Evolutionary conservation across 306 rosid genomes (phyloP).

Genomic region (Rosa multiflora): DNA sequence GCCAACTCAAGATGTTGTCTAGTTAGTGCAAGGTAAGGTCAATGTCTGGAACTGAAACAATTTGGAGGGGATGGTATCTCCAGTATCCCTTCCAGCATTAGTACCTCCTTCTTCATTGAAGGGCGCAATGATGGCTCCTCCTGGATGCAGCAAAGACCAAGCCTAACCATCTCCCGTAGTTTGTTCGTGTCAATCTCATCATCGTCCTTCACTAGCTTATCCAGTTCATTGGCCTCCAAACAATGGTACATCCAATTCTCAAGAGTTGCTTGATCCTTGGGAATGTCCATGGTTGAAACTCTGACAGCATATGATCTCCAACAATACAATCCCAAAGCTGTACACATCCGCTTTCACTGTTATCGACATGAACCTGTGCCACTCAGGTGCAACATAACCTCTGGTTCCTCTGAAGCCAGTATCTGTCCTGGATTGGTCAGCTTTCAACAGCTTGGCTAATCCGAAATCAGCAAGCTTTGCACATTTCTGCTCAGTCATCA

Average conservation of each 20-base stretch:
- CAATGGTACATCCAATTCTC: conserved; percentile 31
- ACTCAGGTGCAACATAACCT: conserved; percentile 39
- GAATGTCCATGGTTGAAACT: conserved; percentile 19
- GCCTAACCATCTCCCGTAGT: conserved; percentile 19
- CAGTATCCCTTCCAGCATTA: conserved; percentile 39
- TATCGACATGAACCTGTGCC: conserved; percentile 17
- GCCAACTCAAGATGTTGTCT: background rate
- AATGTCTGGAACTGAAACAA: background rate
- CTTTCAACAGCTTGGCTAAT: conserved; percentile 35
- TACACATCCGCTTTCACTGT: conserved; percentile 37
- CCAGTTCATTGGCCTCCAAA: conserved; percentile 14
- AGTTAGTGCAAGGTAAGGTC: background rate
- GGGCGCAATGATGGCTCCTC: conserved; percentile 31
- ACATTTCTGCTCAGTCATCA: conserved; percentile 27
- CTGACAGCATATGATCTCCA: conserved; percentile 36
- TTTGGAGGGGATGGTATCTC: conserved; percentile 31
- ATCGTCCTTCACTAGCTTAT: conserved; percentile 18
- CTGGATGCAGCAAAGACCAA: conserved; percentile 41
- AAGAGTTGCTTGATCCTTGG: conserved; percentile 20
- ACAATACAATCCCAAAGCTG: conserved; percentile 37
- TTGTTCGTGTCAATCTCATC: background rate
- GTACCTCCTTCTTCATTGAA: conserved; percentile 31
- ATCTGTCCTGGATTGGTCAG: conserved; percentile 22
- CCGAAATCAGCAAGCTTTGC: conserved; percentile 41
- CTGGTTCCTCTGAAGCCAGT: conserved; percentile 40